phyloP scores from a whole-genome alignment of 2,329 filamentous ascomycete species.

The Thermomyces lanuginosus region DNA sequence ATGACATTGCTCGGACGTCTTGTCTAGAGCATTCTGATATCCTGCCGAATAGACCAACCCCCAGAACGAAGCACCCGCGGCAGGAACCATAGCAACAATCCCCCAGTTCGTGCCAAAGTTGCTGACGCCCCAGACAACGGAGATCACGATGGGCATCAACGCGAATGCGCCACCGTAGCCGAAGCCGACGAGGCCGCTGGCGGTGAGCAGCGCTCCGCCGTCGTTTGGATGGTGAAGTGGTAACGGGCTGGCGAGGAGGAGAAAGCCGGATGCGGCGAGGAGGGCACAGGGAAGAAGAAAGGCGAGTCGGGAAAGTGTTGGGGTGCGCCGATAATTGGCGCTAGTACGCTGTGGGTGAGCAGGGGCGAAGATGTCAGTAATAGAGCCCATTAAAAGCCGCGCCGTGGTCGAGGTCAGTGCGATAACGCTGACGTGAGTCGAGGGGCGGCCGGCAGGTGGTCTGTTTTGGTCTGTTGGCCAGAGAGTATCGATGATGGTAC shows the following conservation, averaged over 20 bases:
- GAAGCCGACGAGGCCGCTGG: conserved; percentile 68
- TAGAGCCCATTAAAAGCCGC: conserved; percentile 70
- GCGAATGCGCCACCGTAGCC: conserved; percentile 89
- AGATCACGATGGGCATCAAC: conserved; percentile 77
- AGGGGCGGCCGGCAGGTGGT: conserved; percentile 45
- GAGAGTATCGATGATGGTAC: conserved; percentile 79
- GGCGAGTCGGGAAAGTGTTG: conserved; percentile 58
- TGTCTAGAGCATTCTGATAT: conserved; percentile 18
- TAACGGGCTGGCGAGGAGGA: conserved; percentile 62
- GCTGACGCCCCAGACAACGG: conserved; percentile 96
- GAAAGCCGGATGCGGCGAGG: conserved; percentile 57
- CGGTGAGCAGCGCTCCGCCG: conserved; percentile 78
- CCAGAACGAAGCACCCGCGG: conserved; percentile 76
- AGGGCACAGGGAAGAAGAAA: conserved; percentile 64
- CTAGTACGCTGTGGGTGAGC: conserved; percentile 27
- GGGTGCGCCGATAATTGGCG: conserved; percentile 10
- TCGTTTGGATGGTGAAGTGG: conserved; percentile 60
- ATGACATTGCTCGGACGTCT: conserved; percentile 45
- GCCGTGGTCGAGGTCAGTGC: conserved; percentile 81
- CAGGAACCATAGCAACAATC: conserved; percentile 82
- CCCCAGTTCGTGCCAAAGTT: conserved; percentile 99
- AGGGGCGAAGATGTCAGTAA: conserved; percentile 74
- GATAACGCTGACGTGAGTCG: conserved; percentile 81
- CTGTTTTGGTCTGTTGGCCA: conserved; percentile 41
- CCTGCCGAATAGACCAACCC: conserved; percentile 61